phyloP scores from a whole-genome alignment of 768 basidiomycete genomes.

The Tephrocybe sp. region DNA sequence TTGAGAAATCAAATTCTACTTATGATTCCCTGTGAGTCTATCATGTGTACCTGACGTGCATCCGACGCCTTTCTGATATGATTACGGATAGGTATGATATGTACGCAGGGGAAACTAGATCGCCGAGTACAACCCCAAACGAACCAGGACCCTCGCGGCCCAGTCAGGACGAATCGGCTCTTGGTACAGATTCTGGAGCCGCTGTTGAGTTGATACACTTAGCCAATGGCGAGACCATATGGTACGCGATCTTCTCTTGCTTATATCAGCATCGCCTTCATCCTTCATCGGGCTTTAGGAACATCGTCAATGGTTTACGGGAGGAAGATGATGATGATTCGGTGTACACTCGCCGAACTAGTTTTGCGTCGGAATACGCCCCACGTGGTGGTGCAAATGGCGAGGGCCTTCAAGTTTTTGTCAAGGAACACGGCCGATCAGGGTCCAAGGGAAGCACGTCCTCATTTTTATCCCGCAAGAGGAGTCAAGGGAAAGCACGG shows the following conservation, averaged over 20 bases:
- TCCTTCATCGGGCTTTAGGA: slow-evolving; percentile 46
- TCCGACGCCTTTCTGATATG: slow-evolving; percentile 16
- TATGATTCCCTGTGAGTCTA: slow-evolving; percentile 77
- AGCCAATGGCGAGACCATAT: slow-evolving; percentile 87
- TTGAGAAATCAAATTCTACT: slow-evolving; percentile 68
- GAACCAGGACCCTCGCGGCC: slow-evolving; percentile 34
- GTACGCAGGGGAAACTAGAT: slow-evolving; percentile 65
- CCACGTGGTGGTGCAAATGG: slow-evolving; percentile 44
- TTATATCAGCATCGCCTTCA: slow-evolving; percentile 10
- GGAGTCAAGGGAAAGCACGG: slow-evolving; percentile 53
- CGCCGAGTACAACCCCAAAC: slow-evolving; percentile 29
- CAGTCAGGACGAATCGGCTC: slow-evolving; percentile 25
- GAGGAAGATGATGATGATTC: slow-evolving; percentile 77
- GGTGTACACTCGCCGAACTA: slow-evolving; percentile 62
- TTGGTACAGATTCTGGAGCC: slow-evolving; percentile 48
- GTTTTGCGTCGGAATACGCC: slow-evolving; percentile 77
- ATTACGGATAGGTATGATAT: slow-evolving; percentile 66
- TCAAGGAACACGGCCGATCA: slow-evolving; percentile 73
- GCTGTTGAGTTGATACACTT: slow-evolving; percentile 80
- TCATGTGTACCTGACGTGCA: slow-evolving; percentile 9
- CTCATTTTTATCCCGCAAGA: slow-evolving; percentile 62
- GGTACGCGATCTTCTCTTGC: slow-evolving; percentile 46
- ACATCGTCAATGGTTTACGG: slow-evolving; percentile 81
- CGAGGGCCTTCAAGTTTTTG: slow-evolving; percentile 69
- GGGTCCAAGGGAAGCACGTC: slow-evolving; percentile 69